Percentiles rank a stretch among this genome's conserved stretches.
Conservation (phyloP, 768 basidiomycete species). For the Auriscalpium microsporum region DNA sequence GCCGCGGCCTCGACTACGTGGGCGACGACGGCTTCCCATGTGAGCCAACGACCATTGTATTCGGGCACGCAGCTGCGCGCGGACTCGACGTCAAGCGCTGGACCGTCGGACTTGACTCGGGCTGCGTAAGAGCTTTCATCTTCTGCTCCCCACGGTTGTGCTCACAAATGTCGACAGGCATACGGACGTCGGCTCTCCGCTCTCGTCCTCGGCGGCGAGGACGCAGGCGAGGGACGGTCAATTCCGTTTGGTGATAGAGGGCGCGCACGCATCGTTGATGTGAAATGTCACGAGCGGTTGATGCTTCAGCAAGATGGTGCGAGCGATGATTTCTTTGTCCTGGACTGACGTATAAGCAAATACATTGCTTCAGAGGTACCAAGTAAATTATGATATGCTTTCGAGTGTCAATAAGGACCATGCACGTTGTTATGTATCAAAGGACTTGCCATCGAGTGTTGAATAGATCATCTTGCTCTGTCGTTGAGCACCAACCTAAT, state of each 20-base stretch:
- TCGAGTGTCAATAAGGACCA: too few relatives aligned
- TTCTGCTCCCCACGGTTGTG: not conserved
- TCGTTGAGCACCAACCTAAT: too few relatives aligned
- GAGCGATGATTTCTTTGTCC: too few relatives aligned
- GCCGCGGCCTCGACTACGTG: slow-evolving; percentile 39
- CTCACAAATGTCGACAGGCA: slow-evolving; percentile 25
- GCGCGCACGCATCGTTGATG: slow-evolving; percentile 35
- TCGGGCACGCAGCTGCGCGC: slow-evolving; percentile 76
- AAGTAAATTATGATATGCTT: too few relatives aligned
- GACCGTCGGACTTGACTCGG: slow-evolving; percentile 80
- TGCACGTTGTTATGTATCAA: too few relatives aligned
- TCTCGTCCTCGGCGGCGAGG: slow-evolving; percentile 45
- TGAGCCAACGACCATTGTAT: slow-evolving; percentile 69
- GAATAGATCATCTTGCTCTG: too few relatives aligned
- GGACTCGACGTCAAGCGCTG: slow-evolving; percentile 78
- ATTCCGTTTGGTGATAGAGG: slow-evolving; percentile 53
- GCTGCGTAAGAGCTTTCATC: slow-evolving; percentile 45
- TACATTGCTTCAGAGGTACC: too few relatives aligned
- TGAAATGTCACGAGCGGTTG: slow-evolving; percentile 31
- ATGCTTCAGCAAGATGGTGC: too few relatives aligned
- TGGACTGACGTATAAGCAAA: too few relatives aligned
- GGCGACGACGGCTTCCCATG: slow-evolving; percentile 40
- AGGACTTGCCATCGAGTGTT: too few relatives aligned
- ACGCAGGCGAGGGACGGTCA: slow-evolving; percentile 11
- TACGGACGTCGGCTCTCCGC: slow-evolving; percentile 58